These are phyloP conservation scores for Silene uniflora DNA, from an alignment of 148 eudicot species.

Conservation along the genomic window DNA sequence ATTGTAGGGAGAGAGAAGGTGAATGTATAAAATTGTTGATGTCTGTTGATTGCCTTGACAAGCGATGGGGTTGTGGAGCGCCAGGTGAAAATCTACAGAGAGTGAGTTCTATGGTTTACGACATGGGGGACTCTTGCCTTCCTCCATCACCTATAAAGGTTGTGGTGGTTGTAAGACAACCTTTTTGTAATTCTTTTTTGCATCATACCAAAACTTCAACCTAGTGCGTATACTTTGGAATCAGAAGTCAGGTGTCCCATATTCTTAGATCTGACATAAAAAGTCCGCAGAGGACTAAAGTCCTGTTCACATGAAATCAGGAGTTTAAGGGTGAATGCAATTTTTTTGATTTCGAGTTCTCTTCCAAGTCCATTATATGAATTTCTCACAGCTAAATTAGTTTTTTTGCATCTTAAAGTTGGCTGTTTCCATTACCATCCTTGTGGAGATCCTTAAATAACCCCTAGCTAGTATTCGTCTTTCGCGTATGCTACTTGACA, in stretches of 20 bases:
- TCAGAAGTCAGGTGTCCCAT: neutral
- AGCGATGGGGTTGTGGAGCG: conserved; percentile 79
- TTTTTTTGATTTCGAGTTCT: neutral
- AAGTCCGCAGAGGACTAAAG: neutral
- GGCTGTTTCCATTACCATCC: neutral
- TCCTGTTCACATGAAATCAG: neutral
- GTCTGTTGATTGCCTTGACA: conserved; percentile 60
- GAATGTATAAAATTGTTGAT: conserved; percentile 43
- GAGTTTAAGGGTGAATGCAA: neutral
- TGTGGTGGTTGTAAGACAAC: conserved; percentile 49
- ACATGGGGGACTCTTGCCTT: conserved; percentile 89
- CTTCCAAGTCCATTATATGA: neutral
- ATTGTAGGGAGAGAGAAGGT: conserved; percentile 26
- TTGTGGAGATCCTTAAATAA: neutral
- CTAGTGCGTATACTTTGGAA: neutral
- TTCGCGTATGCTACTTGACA: neutral
- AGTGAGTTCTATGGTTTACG: conserved; percentile 81
- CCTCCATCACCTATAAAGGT: conserved; percentile 81
- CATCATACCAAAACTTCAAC: neutral
- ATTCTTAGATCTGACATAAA: neutral
- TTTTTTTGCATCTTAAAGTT: neutral
- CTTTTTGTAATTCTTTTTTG: neutral
- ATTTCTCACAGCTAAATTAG: neutral
- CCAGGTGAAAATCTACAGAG: conserved; percentile 51
- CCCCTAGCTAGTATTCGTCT: neutral